Evolutionary conservation across 164 flowering plant genomes (phyloP), one percentile per base, ranked within the genome.

Genomic region (Macadamia integrifolia): DNA sequence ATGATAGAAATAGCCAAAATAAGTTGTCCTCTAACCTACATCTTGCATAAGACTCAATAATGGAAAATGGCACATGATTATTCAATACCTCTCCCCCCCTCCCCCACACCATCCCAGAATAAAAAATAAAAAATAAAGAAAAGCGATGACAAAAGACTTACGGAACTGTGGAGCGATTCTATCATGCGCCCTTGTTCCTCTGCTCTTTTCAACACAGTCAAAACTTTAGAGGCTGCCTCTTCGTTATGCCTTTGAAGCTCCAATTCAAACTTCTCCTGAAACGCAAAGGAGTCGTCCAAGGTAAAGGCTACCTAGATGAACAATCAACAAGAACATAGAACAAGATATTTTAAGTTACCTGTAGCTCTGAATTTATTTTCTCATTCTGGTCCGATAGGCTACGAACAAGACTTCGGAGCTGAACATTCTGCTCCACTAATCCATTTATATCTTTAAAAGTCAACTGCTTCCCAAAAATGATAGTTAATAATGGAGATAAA

Each of bases 361-460:
- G 87, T 62, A 87, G 61, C 60, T 89, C 96, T 35, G 67, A 44
- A 65, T 88, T 89, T 70, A 72, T 78, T 53, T 75, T 78, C 44
- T 86, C 90, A 72, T 84, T 76, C 76, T 92, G 85, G 43, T 80
- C 84, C 52, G 98, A 82, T 64, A 95, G 87, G 73, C 64, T 85
- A 60, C 87, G 99, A 1, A 89, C 92, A 64, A 89, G 85, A 69
- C 90, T 85, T 15, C 97, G 88, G 13, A 95, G 88, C 72, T 89
- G 84, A 55, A 87, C 97, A 86, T 94, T 94, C 81, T 95, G 99
- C 83, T 88, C 98, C 60, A 95, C 96, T 71, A 95, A 73, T 62
- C 90, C 96, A 80, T 82, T 89, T 71, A 95, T 90, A 70, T 89
- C 96, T 76, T 81, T 91, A 65, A 88, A 93, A 9, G 88, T 86